These are phyloP conservation scores for Amesomyces nigricolor DNA, from an alignment of 2,329 filamentous ascomycete species.

Conservation along the genomic window DNA sequence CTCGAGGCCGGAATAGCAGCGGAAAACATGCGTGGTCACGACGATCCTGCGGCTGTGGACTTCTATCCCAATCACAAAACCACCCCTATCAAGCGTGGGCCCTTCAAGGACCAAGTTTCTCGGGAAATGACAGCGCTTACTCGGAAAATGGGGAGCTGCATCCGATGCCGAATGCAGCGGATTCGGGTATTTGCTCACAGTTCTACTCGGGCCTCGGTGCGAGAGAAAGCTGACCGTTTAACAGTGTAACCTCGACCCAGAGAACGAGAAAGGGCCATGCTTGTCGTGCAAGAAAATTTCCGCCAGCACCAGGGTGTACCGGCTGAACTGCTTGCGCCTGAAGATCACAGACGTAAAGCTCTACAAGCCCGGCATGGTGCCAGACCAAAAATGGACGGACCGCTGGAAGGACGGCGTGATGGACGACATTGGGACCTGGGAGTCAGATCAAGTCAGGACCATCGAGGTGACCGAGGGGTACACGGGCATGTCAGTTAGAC, in stretches of 20 bases:
- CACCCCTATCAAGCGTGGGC: slow-evolving; percentile 42
- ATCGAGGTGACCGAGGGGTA: slow-evolving; percentile 52
- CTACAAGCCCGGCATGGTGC: slow-evolving; percentile 54
- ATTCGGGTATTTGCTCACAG: slow-evolving; percentile 46
- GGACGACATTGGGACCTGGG: slow-evolving; percentile 53
- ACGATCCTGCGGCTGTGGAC: slow-evolving; percentile 26
- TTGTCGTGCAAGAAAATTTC: slow-evolving; percentile 49
- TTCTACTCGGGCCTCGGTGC: background rate
- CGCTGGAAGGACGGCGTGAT: slow-evolving; percentile 52
- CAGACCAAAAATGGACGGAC: slow-evolving; percentile 54
- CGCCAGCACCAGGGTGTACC: slow-evolving; percentile 43
- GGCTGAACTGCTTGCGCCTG: slow-evolving; percentile 54
- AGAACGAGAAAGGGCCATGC: slow-evolving; percentile 44
- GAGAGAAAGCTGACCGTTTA: background rate
- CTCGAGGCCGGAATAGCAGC: slow-evolving; percentile 16
- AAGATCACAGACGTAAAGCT: slow-evolving; percentile 55
- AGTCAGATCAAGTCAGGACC: slow-evolving; percentile 42
- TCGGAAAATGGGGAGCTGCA: slow-evolving; percentile 53
- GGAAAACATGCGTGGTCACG: slow-evolving; percentile 15
- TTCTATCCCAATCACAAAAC: slow-evolving; percentile 34
- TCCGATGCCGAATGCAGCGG: slow-evolving; percentile 56
- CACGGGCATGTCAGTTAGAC: slow-evolving; percentile 41
- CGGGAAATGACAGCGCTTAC: slow-evolving; percentile 52
- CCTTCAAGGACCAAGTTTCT: slow-evolving; percentile 48
- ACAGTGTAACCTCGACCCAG: slow-evolving; percentile 49